Evolutionary conservation across 441 rosid genomes (phyloP).

Genomic region (Capsella rubella): DNA sequence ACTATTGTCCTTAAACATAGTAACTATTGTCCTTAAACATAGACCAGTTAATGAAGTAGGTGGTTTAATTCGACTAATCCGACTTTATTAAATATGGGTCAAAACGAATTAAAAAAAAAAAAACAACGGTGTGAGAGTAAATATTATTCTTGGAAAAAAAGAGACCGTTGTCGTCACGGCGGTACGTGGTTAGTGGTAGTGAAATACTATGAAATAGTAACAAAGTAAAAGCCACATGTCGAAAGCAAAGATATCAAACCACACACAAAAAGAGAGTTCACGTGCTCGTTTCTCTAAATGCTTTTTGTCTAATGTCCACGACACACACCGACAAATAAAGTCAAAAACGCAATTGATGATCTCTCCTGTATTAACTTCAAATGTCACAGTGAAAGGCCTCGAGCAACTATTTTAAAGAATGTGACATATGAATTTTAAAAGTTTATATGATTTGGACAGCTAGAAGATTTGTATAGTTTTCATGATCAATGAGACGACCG

Average conservation of each 20-base stretch:
- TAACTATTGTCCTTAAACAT: background rate
- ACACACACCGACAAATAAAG: slow-evolving; percentile 41
- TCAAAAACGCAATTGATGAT: slow-evolving; percentile 35
- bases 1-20: background rate
- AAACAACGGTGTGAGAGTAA: background rate
- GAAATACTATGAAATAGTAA: slow-evolving; percentile 10
- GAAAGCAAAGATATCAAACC: slow-evolving; percentile 4
- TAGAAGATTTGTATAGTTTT: background rate
- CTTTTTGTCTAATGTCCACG: slow-evolving; percentile 34
- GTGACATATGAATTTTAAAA: background rate
- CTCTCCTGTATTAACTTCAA: slow-evolving; percentile 12
- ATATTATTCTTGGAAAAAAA: slow-evolving; percentile 10
- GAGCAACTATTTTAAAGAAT: slow-evolving; percentile 12
- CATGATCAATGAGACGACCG: slow-evolving; percentile 8
- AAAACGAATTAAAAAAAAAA: background rate
- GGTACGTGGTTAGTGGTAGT: background rate
- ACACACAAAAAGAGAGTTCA: slow-evolving; percentile 32
- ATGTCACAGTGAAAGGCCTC: background rate
- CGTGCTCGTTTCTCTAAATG: slow-evolving; percentile 41
- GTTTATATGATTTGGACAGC: background rate
- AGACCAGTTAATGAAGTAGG: background rate
- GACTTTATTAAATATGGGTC: slow-evolving; percentile 36
- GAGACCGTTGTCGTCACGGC: slow-evolving; percentile 65
- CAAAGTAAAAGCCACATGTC: slow-evolving; percentile 43
- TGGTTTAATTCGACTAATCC: background rate